Conservation (phyloP, 805 yeast species). For the Teunomyces panamensis region DNA sequence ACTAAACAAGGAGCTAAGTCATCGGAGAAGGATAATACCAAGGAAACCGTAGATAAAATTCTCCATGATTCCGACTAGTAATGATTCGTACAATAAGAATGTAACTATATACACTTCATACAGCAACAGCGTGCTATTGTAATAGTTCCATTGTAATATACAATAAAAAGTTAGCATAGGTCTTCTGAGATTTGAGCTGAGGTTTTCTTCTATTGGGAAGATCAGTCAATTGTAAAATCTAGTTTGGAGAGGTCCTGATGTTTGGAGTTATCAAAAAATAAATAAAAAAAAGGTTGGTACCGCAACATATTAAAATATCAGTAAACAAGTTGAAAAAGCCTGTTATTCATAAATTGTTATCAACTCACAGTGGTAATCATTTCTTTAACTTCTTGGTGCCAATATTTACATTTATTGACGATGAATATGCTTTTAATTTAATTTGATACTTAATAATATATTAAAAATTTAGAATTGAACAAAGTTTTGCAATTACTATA, state of each 20-base stretch:
- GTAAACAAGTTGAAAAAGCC: no score
- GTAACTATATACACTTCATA: background rate
- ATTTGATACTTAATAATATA: background rate
- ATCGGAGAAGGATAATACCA: background rate
- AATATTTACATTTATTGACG: no score
- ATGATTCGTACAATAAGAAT: background rate
- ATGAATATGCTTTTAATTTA: background rate
- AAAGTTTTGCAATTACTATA: conserved; percentile 1
- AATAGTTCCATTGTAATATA: background rate
- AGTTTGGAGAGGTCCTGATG: background rate
- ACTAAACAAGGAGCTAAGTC: no score
- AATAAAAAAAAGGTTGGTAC: background rate
- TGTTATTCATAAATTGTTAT: no score
- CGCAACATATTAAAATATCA: background rate
- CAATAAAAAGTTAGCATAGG: background rate
- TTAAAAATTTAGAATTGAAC: background rate
- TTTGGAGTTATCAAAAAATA: no score
- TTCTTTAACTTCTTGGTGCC: no score
- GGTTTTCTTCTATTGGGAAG: background rate
- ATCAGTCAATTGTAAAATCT: background rate
- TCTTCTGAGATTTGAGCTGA: background rate
- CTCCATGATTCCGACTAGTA: background rate
- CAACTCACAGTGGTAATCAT: no score
- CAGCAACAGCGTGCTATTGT: background rate
- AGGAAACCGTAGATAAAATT: background rate